Base-by-base conservation (phyloP, 345 rosid genomes). In the Cardamine chenopodiifolia region DNA sequence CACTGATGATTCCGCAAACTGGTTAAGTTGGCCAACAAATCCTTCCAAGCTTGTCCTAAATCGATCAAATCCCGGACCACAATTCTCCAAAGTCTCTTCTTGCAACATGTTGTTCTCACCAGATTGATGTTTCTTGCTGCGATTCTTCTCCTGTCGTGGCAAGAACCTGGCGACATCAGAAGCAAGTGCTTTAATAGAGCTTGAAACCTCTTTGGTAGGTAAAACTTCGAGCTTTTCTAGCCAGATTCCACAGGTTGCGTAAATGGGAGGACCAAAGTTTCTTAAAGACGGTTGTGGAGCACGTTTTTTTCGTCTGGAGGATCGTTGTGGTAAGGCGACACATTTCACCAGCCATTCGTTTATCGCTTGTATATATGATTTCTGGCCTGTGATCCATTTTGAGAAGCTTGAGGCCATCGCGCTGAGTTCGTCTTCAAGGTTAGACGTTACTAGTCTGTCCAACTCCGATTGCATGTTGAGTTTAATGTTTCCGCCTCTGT, bases 311-410 rank as follows among this genome's bases (percentile, higher is more conserved):
- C 82, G 79, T 78, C 61, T 85, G 12, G 83, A 26, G 47, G 82
- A 15, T 64, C 56, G 72, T 58, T 79, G 63, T 5, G 44, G 78
- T n/a, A 83, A 32, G 26, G 72, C 39, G 5, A 86, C 88, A 25
- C 99, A 90, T 81, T 86, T 92, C 62, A 64, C 18, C 14, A 95
- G 87, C 99, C 99, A 95, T 2, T 75, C 53, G 34, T 90, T 76
- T 82, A 90, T 89, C 6, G 94, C 86, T 75, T 64, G 56, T 28
- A 92, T 77, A 66, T 89, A 95, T 47, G 86, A 81, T 72, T 72
- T 89, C 77, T 90, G 97, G 18, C 98, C 88, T 22, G 75, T 78
- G 66, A 86, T 84, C 97, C 97, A 90, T 82, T 87, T 90, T 17
- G 84, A 76, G 80, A 95, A 95, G 76, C 90, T 86, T 14, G 89